Evolutionary conservation across 306 rosid genomes (phyloP).

Genomic region (Cercis canadensis): DNA sequence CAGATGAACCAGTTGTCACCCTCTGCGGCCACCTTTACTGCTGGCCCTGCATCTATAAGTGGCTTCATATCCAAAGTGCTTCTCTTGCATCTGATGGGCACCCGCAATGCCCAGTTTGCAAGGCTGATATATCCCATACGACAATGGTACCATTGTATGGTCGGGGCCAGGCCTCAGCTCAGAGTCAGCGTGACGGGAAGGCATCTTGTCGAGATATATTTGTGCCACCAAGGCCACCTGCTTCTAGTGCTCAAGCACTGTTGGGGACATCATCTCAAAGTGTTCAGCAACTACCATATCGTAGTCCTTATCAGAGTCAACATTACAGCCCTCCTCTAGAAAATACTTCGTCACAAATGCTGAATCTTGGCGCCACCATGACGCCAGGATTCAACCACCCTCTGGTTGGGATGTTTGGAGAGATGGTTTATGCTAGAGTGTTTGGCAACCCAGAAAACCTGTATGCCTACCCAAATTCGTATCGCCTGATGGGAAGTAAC

Average conservation of each 20-base stretch:
- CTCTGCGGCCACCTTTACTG: constrained; percentile 96
- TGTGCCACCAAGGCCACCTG: constrained; percentile 86
- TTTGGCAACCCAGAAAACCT: constrained; percentile 68
- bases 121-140: constrained; percentile 75
- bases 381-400: constrained; percentile 60
- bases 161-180: constrained; percentile 58
- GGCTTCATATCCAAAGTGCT: constrained; percentile 83
- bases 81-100: constrained; percentile 75
- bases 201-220: constrained; percentile 41
- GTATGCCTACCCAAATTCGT: constrained; percentile 60
- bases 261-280: constrained; percentile 44
- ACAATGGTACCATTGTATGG: constrained; percentile 89
- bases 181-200: constrained; percentile 41
- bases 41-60: constrained; percentile 96
- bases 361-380: constrained; percentile 47
- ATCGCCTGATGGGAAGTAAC: constrained; percentile 50
- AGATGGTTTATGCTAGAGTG: constrained; percentile 71
- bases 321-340: constrained; percentile 54
- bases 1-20: constrained; percentile 85
- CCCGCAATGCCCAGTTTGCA: constrained; percentile 96
- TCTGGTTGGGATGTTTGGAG: constrained; percentile 71
- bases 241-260: constrained; percentile 53
- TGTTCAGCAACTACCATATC: constrained; percentile 71
- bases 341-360: constrained; percentile 54
- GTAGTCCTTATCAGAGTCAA: constrained; percentile 73